These are phyloP conservation scores for Didymella pomorum DNA, from an alignment of 2,329 filamentous ascomycete species.

Conservation along the genomic window DNA sequence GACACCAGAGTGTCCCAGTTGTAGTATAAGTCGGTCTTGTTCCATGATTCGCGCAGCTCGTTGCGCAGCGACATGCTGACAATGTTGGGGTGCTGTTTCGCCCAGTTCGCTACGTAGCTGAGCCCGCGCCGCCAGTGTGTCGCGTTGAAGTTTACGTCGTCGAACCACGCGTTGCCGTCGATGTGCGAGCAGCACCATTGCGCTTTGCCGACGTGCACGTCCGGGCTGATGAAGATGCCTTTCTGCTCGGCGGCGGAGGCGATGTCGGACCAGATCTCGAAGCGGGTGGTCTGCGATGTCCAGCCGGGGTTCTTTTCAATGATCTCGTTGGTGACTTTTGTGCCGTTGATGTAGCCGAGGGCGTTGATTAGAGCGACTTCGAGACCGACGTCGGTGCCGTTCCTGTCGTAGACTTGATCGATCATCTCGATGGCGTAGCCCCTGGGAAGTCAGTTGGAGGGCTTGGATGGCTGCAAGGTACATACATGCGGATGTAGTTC, in stretches of 20 bases:
- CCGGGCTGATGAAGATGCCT: slow-evolving; percentile 43
- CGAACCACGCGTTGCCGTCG: slow-evolving; percentile 69
- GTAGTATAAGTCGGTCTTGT: slow-evolving; percentile 39
- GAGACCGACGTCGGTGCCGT: slow-evolving; percentile 51
- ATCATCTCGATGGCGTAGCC: slow-evolving; percentile 55
- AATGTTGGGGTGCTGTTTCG: slow-evolving; percentile 58
- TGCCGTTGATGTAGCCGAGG: slow-evolving; percentile 49
- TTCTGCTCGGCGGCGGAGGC: slow-evolving; percentile 38
- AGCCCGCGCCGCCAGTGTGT: slow-evolving; percentile 63
- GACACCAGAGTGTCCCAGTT: slow-evolving; percentile 46
- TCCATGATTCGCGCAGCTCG: slow-evolving; percentile 57
- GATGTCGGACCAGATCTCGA: slow-evolving; percentile 49
- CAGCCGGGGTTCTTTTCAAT: slow-evolving; percentile 48
- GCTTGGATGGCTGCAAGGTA: not conserved
- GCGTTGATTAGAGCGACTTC: slow-evolving; percentile 52
- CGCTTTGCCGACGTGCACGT: slow-evolving; percentile 44
- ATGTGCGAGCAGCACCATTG: slow-evolving; percentile 47
- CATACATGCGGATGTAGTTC: slow-evolving; percentile 65
- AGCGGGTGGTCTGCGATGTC: slow-evolving; percentile 51
- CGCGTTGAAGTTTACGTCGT: slow-evolving; percentile 62
- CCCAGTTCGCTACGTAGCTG: slow-evolving; percentile 61
- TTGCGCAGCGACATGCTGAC: slow-evolving; percentile 66
- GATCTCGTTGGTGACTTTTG: slow-evolving; percentile 51
- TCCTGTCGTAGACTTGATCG: slow-evolving; percentile 53
- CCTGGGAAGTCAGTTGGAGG: slow-evolving; percentile 21